Conservation (phyloP, 1,284 basidiomycete species). For the Apiotrichum domesticum region DNA sequence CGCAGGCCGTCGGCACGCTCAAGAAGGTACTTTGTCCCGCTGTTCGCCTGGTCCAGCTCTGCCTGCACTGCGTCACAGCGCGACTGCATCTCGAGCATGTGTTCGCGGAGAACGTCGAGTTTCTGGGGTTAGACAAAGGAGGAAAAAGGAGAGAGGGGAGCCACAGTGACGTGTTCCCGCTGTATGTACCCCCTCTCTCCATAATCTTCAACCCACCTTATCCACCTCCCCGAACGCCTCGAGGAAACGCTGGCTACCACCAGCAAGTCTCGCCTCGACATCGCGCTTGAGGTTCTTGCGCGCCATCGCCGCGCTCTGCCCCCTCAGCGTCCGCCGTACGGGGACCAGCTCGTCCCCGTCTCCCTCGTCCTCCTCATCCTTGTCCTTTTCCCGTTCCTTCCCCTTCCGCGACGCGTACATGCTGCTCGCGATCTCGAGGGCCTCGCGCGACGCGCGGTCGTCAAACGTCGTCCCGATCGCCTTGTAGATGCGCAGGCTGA, state of each 20-base stretch:
- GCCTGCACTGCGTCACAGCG: constrained; percentile 75
- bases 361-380: constrained; percentile 36
- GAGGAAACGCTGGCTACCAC: constrained; percentile 73
- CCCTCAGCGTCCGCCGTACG: constrained; percentile 33
- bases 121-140: constrained; percentile 52
- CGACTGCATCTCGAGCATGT: constrained; percentile 69
- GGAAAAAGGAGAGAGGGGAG: background rate
- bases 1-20: constrained; percentile 78
- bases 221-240: constrained; percentile 79
- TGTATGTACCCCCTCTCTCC: no score
- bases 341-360: constrained; percentile 17
- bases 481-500: constrained; percentile 79
- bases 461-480: constrained; percentile 73
- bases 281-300: constrained; percentile 74
- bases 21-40: constrained; percentile 72
- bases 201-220: constrained; percentile 54
- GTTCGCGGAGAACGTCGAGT: constrained; percentile 65
- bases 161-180: no score
- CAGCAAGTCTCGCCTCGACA: constrained; percentile 70
- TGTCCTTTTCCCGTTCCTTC: constrained; percentile 2
- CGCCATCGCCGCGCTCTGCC: constrained; percentile 54
- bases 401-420: constrained; percentile 52
- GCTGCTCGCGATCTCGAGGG: constrained; percentile 72
- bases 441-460: constrained; percentile 70
- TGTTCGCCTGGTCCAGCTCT: constrained; percentile 68